Base-by-base conservation (phyloP, 805 yeast genomes). In the Blastobotrys terrestris region DNA sequence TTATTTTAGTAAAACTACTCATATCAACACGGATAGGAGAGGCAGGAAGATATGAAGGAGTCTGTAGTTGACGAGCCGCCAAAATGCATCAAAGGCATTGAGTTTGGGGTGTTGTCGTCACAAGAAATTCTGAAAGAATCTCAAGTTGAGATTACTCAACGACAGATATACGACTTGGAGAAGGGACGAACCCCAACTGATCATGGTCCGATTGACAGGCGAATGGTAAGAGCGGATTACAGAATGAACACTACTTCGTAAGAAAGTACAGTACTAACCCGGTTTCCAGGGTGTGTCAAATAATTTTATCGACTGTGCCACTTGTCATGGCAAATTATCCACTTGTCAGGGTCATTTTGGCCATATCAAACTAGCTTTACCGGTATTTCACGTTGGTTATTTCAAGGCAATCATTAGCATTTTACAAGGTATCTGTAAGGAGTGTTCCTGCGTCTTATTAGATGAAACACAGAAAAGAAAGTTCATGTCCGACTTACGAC, bases 311-410 rank as follows among this genome's bases (percentile, higher is more conserved):
- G 95, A 86, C 66, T 94, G 99, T 74, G 68, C 79, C 13, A 95
- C 98, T 0, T 94, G 99, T 71, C 88, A 82, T 61, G 98, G 98
- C 2, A 82, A 83, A 60, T 72, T 94, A 58, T 96, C 96, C 0
- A 80, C 96, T 1, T 94, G 99, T 68, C 97, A 92, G 71, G 99
- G 99, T 54, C 99, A 94, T 72, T 94, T 94, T 68, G 99, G 99
- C 43, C 97, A 95, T 64, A 80, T 94, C 58, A 81, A 88, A 63
- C 77, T 94, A 50, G 96, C 98, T 0, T 74, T 94, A 45, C 99
- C 99, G 1, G 98, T 91, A 13, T 94, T 92, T 72, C 99, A 94
- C 65, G 94, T 94, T 46, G 99, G 99, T 16, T 94, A 91, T 68
- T 94, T 94, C 77, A 92, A 92, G 67, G 84, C 91, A 44, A 86